These are phyloP conservation scores for Pisolithus albus DNA, from an alignment of 768 basidiomycete genomes.

Conservation along the genomic window DNA sequence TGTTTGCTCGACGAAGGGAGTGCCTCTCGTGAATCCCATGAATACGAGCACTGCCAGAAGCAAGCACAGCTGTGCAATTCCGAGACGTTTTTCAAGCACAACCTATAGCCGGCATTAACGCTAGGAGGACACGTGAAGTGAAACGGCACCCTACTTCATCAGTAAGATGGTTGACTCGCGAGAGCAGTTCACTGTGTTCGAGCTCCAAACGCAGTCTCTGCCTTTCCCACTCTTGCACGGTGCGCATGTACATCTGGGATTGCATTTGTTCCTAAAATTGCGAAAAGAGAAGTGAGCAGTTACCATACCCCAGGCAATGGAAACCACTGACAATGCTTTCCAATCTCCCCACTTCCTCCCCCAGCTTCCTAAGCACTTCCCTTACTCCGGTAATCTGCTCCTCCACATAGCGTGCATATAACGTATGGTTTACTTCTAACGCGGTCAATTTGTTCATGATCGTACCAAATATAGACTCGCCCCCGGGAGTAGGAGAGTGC, in stretches of 20 bases:
- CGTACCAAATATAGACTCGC: conserved; percentile 92
- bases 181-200: conserved; percentile 64
- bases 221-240: conserved; percentile 60
- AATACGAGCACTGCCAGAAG: conserved; percentile 80
- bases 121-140: background rate
- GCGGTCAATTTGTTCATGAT: conserved; percentile 90
- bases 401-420: conserved; percentile 81
- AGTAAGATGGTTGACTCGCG: conserved; percentile 65
- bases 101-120: conserved; percentile 41
- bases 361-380: conserved; percentile 65
- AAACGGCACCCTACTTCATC: conserved; percentile 56
- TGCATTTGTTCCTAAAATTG: conserved; percentile 58
- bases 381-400: conserved; percentile 77
- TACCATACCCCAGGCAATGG: background rate
- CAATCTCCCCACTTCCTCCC: conserved; percentile 71
- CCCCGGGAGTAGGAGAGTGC: conserved; percentile 23
- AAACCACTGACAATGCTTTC: conserved; percentile 60
- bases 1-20: conserved; percentile 29
- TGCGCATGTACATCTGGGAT: conserved; percentile 56
- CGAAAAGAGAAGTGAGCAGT: background rate
- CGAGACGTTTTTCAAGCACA: conserved; percentile 80
- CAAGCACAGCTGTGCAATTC: conserved; percentile 81
- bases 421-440: conserved; percentile 81
- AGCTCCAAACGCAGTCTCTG: conserved; percentile 60
- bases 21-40: conserved; percentile 77